These are phyloP conservation scores for Yamadazyma diospyri DNA, from an alignment of 1,139 yeast species.

Conservation along the genomic window DNA sequence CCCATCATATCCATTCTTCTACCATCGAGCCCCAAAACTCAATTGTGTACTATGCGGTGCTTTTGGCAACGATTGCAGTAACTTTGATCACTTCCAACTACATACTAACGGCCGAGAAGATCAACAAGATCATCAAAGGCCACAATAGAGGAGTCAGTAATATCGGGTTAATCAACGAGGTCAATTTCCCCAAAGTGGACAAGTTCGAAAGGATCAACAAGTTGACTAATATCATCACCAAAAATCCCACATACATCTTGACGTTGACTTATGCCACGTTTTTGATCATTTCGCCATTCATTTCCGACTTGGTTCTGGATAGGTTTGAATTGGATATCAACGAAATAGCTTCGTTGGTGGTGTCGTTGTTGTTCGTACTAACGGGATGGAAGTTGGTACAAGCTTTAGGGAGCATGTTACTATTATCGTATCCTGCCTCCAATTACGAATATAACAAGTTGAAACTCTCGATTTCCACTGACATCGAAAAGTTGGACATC, in stretches of 20 bases:
- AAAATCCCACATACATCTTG: conserved; percentile 61
- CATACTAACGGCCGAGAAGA: conserved; percentile 33
- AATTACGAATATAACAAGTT: conserved; percentile 36
- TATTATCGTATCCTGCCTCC: conserved; percentile 51
- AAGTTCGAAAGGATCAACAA: conserved; percentile 12
- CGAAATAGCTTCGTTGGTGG: conserved; percentile 47
- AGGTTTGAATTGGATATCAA: conserved; percentile 37
- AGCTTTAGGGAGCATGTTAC: conserved; percentile 48
- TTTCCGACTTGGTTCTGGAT: conserved; percentile 28
- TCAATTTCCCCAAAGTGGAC: conserved; percentile 8
- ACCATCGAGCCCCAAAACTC: conserved; percentile 12
- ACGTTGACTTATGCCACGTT: conserved; percentile 54
- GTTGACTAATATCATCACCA: conserved; percentile 20
- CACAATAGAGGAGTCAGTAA: conserved; percentile 16
- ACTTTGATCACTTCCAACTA: conserved; percentile 37
- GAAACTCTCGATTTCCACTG: conserved; percentile 30
- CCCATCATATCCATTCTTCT: conserved; percentile 54
- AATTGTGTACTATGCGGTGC: conserved; percentile 26
- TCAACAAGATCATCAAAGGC: conserved; percentile 30
- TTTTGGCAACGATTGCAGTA: conserved; percentile 25
- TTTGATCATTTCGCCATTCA: conserved; percentile 30
- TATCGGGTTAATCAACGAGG: conserved; percentile 13
- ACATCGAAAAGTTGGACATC: conserved; percentile 42
- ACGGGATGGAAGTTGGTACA: conserved; percentile 56
- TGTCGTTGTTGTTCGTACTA: conserved; percentile 47